Evolutionary conservation across 2,329 filamentous ascomycete species (phyloP).

Genomic region (Aplosporella prunicola): DNA sequence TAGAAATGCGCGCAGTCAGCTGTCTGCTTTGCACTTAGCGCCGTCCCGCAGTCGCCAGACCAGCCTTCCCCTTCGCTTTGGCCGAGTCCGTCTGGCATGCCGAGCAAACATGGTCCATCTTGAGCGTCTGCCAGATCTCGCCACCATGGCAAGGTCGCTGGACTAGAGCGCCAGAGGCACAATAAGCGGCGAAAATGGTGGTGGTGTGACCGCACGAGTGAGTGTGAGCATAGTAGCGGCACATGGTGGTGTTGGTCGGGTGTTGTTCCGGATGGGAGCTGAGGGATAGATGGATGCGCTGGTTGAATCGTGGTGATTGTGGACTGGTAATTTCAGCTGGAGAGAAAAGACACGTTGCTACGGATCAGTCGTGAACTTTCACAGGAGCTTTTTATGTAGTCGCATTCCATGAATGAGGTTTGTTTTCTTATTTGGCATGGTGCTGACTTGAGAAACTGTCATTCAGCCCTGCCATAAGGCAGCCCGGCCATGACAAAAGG

Average conservation of each 20-base stretch:
- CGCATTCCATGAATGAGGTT: too few species aligned
- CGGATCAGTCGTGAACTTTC: too few species aligned
- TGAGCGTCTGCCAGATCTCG: slow-evolving; percentile 29
- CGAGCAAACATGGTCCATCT: slow-evolving; percentile 25
- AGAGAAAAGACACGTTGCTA: neutral
- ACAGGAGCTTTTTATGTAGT: too few species aligned
- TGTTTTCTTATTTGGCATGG: too few species aligned
- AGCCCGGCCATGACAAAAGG: too few species aligned
- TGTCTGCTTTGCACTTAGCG: too few species aligned
- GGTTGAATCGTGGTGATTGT: neutral
- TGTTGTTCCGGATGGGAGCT: neutral
- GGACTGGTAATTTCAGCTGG: neutral
- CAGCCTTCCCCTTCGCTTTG: too few species aligned
- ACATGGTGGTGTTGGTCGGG: slow-evolving; percentile 25
- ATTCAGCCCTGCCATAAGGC: too few species aligned
- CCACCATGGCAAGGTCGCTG: slow-evolving; percentile 20
- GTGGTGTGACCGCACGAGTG: slow-evolving; percentile 37
- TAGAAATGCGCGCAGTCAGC: too few species aligned
- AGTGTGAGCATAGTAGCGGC: slow-evolving; percentile 39
- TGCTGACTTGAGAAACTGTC: too few species aligned
- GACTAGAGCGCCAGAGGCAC: slow-evolving; percentile 21
- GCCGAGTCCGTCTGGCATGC: too few species aligned
- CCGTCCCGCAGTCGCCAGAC: too few species aligned
- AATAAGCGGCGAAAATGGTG: slow-evolving; percentile 29
- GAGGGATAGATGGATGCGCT: neutral